Evolutionary conservation across 352 stramenopile species (phyloP).

Genomic region (Thalassiosira mediterranea): DNA sequence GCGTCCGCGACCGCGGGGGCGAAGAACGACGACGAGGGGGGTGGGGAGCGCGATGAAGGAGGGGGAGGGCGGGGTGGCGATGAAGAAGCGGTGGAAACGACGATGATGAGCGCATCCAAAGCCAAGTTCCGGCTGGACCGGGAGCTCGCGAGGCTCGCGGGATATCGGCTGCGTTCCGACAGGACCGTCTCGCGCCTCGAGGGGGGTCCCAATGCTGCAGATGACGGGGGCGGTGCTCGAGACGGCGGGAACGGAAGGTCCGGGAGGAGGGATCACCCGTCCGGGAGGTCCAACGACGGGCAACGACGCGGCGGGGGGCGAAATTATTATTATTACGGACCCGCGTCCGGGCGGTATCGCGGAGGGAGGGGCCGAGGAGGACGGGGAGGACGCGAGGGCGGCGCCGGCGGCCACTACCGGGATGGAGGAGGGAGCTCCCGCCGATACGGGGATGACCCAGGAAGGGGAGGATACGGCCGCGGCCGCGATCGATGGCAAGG

Average conservation of each 20-base stretch:
- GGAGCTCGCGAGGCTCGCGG: constrained; percentile 49
- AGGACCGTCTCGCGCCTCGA: constrained; percentile 42
- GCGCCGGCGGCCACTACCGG: neutral
- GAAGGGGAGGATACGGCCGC: neutral
- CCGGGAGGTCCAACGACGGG: neutral
- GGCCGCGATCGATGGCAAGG: neutral
- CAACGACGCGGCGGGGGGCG: neutral
- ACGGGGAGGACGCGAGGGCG: no score
- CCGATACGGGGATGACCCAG: neutral
- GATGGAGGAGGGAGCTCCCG: neutral
- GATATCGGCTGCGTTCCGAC: constrained; percentile 44
- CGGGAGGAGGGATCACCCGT: neutral
- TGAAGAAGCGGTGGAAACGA: no score
- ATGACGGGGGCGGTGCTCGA: neutral
- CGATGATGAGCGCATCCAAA: constrained; percentile 5
- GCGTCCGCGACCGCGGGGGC: no score
- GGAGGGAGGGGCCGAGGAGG: no score
- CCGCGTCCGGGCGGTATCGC: no score
- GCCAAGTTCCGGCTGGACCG: constrained; percentile 52
- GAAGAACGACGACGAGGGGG: no score
- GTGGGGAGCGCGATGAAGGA: no score
- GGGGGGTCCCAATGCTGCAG: neutral
- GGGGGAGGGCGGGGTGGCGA: no score
- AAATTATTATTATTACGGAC: neutral
- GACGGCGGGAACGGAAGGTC: neutral